These are phyloP conservation scores for Crithidia thermophila DNA, from an alignment of 208 protist genomes.

Conservation along the genomic window DNA sequence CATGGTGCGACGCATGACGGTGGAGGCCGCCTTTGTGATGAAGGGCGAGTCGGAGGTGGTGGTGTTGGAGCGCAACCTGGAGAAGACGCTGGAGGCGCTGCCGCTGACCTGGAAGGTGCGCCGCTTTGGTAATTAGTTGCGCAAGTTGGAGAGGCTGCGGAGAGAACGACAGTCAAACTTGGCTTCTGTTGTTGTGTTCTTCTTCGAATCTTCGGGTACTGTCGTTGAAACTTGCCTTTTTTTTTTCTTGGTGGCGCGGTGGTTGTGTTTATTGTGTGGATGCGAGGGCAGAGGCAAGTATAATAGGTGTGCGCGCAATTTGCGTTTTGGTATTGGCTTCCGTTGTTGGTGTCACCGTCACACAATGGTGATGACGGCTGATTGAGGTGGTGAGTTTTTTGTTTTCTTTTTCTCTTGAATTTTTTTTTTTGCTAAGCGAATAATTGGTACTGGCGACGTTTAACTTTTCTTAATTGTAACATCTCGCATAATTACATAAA, in stretches of 20 bases:
- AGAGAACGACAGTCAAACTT: too few species aligned
- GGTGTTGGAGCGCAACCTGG: constrained; percentile 82
- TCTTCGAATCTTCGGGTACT: too few species aligned
- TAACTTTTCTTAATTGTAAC: not conserved
- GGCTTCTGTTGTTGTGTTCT: too few species aligned
- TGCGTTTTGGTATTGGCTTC: too few species aligned
- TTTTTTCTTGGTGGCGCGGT: too few species aligned
- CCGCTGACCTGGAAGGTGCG: constrained; percentile 91
- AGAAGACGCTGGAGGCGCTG: constrained; percentile 75
- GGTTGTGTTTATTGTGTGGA: too few species aligned
- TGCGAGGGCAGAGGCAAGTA: too few species aligned
- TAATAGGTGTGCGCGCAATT: too few species aligned
- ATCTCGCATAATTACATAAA: not conserved
- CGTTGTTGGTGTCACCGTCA: too few species aligned
- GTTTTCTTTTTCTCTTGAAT: not conserved
- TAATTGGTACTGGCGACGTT: constrained; percentile 4
- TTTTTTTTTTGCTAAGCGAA: constrained; percentile 1
- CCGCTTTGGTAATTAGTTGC: constrained; percentile 84
- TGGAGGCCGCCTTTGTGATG: constrained; percentile 78
- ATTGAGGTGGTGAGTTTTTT: not conserved
- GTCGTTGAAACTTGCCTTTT: too few species aligned
- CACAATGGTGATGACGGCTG: not conserved
- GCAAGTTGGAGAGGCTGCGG: too few species aligned
- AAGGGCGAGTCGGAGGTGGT: constrained; percentile 51
- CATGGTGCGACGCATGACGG: constrained; percentile 66